Evolutionary conservation across 768 basidiomycete species (phyloP).

Genomic region (Boletus subcaerulescens): DNA sequence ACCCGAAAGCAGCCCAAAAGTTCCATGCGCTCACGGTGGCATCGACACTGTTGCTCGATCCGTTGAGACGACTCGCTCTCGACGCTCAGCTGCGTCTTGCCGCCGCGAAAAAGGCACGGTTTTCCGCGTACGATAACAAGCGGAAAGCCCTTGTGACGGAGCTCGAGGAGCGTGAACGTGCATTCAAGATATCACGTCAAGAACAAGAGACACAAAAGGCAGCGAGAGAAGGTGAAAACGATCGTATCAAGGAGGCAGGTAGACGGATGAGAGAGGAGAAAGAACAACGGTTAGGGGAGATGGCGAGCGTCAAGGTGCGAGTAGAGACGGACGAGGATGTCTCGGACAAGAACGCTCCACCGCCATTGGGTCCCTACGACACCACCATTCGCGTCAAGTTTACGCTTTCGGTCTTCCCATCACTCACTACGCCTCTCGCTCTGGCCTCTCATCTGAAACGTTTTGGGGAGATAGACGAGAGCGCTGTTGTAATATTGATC

Average conservation of each 20-base stretch:
- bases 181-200: conserved; percentile 65
- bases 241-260: conserved; percentile 74
- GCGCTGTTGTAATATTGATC: conserved; percentile 65
- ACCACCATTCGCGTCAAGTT: conserved; percentile 78
- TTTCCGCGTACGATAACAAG: conserved; percentile 65
- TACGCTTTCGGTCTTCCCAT: conserved; percentile 49
- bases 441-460: conserved; percentile 44
- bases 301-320: conserved; percentile 35
- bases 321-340: conserved; percentile 31
- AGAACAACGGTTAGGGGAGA: conserved; percentile 48
- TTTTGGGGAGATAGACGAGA: conserved; percentile 63
- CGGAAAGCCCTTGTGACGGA: conserved; percentile 73
- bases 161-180: conserved; percentile 74
- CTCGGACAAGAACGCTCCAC: conserved; percentile 49
- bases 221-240: conserved; percentile 56
- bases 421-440: conserved; percentile 19
- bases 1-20: conserved; percentile 79
- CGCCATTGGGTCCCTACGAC: conserved; percentile 62
- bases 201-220: conserved; percentile 61
- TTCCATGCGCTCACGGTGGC: conserved; percentile 85
- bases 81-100: conserved; percentile 76
- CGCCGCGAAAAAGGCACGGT: conserved; percentile 67
- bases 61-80: conserved; percentile 70
- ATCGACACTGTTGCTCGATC: conserved; percentile 78
- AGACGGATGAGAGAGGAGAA: conserved; percentile 63